Evolutionary conservation across 441 rosid species (phyloP), one percentile per base, ranked within the genome.

Genomic region (Populus hybrid): DNA sequence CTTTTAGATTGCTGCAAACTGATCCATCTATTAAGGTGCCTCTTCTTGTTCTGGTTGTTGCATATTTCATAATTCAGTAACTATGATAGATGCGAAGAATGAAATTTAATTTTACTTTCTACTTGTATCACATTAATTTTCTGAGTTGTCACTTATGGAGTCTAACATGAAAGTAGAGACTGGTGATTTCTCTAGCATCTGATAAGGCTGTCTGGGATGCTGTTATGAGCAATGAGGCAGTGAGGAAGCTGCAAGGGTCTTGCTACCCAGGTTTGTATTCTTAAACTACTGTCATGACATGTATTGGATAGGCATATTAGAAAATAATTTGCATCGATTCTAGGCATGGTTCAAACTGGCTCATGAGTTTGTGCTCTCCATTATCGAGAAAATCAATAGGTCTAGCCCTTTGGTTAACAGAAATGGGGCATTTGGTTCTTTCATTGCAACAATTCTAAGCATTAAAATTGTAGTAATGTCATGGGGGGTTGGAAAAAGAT

Each of bases 121-220:
- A 6, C 16, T 10, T 50, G 26, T 31, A 35, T 16, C 7, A 69
- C 20, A 6, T 23, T 8, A 11, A 40, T 67, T 69, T 18, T 35
- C 28, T 69, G 26, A 63, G 5, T 23, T 31, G 29, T 33, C 33
- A 7, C 18, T 73, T 36, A 28, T 9, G 24, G 35, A 6, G 7
- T 14, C 23, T 2, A 68, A 77, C 74, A 9, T 63, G 33, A 21
- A 10, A 40, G 75, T 79, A 92, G 95, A 91, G 86, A 77, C 89
- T 93, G 95, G 98, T 93, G 33, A 36, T 88, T 80, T 92, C 98
- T 0, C 82, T 94, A 75, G 78, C 97, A 61, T 87, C 97, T 21
- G 97, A 94, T 74, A 86, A 50, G 82, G 91, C 91, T 82, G 91
- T 94, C 53, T 94, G 97, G 97, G 82, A 89, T 80, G 97, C 97